Evolutionary conservation across 2,329 filamentous ascomycete species (phyloP).

Genomic region (Coniochaeta sp.): DNA sequence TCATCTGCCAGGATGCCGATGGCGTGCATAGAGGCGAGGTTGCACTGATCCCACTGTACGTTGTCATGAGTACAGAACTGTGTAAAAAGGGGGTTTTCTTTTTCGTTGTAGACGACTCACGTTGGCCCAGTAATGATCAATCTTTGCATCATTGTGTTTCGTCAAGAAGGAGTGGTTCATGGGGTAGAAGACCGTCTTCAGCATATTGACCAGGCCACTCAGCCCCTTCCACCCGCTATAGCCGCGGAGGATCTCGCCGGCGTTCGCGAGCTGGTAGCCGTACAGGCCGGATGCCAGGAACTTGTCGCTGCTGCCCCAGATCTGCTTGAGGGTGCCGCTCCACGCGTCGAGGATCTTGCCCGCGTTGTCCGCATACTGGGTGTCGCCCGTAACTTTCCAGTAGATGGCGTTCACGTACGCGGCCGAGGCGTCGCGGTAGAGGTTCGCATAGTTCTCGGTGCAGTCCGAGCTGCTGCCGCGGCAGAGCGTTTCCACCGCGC

Average conservation of each 20-base stretch:
- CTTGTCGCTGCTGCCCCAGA: constrained; percentile 23
- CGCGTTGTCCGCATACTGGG: constrained; percentile 21
- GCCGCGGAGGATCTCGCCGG: constrained; percentile 25
- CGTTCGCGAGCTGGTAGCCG: constrained; percentile 32
- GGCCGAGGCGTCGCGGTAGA: constrained; percentile 26
- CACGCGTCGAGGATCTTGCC: constrained; percentile 24
- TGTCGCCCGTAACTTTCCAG: constrained; percentile 25
- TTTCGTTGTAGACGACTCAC: too few relatives aligned
- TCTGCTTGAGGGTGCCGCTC: constrained; percentile 21
- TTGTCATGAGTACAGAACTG: too few relatives aligned
- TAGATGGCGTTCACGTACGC: constrained; percentile 29
- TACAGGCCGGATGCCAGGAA: constrained; percentile 28
- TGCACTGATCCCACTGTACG: constrained; percentile 26
- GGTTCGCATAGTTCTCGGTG: constrained; percentile 23
- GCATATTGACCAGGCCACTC: constrained; percentile 16
- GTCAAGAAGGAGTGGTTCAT: constrained; percentile 26
- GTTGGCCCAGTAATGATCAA: constrained; percentile 17
- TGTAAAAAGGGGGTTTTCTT: too few relatives aligned
- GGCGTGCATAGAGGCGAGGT: constrained; percentile 25
- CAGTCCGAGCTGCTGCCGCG: constrained; percentile 21
- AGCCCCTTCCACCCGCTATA: constrained; percentile 21
- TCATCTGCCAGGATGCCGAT: constrained; percentile 31
- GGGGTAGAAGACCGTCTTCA: constrained; percentile 23
- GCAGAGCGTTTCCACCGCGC: constrained; percentile 23
- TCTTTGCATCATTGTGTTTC: constrained; percentile 18